These are phyloP conservation scores for Solioccasus polychromus DNA, from an alignment of 768 basidiomycete genomes.

Conservation along the genomic window DNA sequence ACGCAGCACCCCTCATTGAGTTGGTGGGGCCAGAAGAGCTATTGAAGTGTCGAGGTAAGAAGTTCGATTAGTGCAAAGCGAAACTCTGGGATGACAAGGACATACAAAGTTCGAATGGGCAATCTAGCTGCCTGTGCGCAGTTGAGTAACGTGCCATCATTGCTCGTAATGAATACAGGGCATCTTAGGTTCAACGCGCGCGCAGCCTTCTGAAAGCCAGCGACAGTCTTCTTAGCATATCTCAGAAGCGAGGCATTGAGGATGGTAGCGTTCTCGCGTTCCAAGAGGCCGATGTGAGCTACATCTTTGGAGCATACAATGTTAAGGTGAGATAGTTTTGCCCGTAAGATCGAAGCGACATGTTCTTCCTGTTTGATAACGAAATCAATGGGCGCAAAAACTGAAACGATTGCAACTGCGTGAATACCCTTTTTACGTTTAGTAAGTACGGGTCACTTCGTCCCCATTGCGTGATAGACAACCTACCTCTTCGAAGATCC, in stretches of 20 bases:
- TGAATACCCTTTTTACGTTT: constrained; percentile 18
- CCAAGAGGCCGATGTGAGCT: constrained; percentile 56
- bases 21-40: constrained; percentile 59
- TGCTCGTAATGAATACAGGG: constrained; percentile 57
- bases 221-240: constrained; percentile 55
- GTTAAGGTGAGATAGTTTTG: constrained; percentile 39
- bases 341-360: constrained; percentile 41
- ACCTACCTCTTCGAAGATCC: constrained; percentile 34
- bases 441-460: not conserved
- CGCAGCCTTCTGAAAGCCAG: constrained; percentile 52
- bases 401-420: constrained; percentile 43
- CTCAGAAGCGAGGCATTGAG: constrained; percentile 62
- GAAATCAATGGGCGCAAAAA: constrained; percentile 49
- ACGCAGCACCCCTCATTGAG: constrained; percentile 67
- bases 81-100: constrained; percentile 22
- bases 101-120: constrained; percentile 57
- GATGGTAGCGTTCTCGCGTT: constrained; percentile 67
- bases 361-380: constrained; percentile 45
- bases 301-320: constrained; percentile 57
- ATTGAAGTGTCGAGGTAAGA: constrained; percentile 7
- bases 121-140: constrained; percentile 49
- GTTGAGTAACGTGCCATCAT: constrained; percentile 54
- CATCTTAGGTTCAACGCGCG: constrained; percentile 44
- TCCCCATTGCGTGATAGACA: not conserved
- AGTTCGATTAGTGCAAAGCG: constrained; percentile 4